Evolutionary conservation across 2,329 filamentous ascomycete species (phyloP), one percentile per base, ranked within the genome.

Genomic region (Diaporthe helianthi): DNA sequence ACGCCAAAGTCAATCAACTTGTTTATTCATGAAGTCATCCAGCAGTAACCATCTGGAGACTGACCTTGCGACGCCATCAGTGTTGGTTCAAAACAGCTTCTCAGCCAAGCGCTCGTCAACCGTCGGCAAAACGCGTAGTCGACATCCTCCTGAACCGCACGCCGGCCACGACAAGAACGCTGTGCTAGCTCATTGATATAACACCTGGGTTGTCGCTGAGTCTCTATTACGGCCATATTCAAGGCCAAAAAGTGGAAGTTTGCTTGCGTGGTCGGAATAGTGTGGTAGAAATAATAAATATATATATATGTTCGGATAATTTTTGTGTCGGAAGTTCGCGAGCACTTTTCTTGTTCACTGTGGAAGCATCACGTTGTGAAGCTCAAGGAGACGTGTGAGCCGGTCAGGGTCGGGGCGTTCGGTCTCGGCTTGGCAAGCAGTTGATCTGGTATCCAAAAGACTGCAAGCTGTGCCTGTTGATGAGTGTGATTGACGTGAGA

Each of bases 381-480:
- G 10, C 44, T 24, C 2, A 4, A 31, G 41, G 26, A 29, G 38
- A 15, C 5, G 41, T 12, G 17, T 24, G 10, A 17, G 26, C 22
- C 26, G n/a, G 17, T 2, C 9, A 36, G n/a, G 41, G 47, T 33
- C 41, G 26, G 47, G 26, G 46, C n/a, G 41, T 13, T 15, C 29
- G 58, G 19, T 6, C 19, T 24, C 26, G 26, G 2, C 2, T 47
- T 26, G 58, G 36, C 19, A n/a, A 22, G 41, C 29, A n/a, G 41
- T 15, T 29, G 15, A 31, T 33, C 38, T 47, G 17, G 41, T 61
- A 61, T 61, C 58, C 49, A 66, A 47, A 66, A 55, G 51, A 12
- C 26, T 33, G 19, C 19, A 17, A 47, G 41, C 9, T 47, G 26
- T 33, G 3, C 41, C 47, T 49, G 9, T 36, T 10, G 52, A 22